Base-by-base conservation (phyloP, 2,329 filamentous ascomycete species). In the Beauveria sp. region DNA sequence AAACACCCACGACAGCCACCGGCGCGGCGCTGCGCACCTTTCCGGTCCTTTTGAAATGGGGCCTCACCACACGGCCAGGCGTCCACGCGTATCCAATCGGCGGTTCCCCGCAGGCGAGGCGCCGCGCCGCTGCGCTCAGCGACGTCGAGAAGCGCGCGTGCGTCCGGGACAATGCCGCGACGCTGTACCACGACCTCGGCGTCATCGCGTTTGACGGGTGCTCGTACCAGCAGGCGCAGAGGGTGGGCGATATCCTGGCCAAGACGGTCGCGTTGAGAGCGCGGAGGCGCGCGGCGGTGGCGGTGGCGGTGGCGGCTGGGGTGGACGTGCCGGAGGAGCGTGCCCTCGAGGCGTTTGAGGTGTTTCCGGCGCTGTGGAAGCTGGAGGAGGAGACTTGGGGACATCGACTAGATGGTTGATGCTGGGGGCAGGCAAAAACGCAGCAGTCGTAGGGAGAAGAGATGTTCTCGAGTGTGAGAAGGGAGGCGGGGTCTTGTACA, bases 351-450 rank as follows among this genome's bases (percentile, higher is more conserved):
- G 82, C 83, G 26, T 83, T 80, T 69, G 66, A 66, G 62, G 84
- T 94, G 58, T 77, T 87, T 52, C 70, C 73, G n/a, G 73, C 76
- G 46, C 82, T 92, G 2, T 78, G 81, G 67, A 66, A 66, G 43
- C 72, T 96, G 51, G 92, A 96, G 76, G 78, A 78, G 67, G 78
- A 80, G 62, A 91, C 87, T 37, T 96, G 92, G 91, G 82, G 55
- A 10, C 43, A 92, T 72, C 77, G 85, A 61, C 72, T 48, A 44
- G 88, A 83, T 70, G 90, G 90, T 2, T 82, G 26, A 47, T 14
- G 8, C 14, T 22, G 26, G 5, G 7, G 37, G 12, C 4, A 46
- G n/a, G 30, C 12, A 34, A 34, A 12, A 12, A 2, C 22, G 0
- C 30, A 34, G 10, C 10, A 34, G 30, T 34, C 10, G 30, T 4